Evolutionary conservation across 208 protist genomes (phyloP).

Genomic region (Trypanosoma rangeli): DNA sequence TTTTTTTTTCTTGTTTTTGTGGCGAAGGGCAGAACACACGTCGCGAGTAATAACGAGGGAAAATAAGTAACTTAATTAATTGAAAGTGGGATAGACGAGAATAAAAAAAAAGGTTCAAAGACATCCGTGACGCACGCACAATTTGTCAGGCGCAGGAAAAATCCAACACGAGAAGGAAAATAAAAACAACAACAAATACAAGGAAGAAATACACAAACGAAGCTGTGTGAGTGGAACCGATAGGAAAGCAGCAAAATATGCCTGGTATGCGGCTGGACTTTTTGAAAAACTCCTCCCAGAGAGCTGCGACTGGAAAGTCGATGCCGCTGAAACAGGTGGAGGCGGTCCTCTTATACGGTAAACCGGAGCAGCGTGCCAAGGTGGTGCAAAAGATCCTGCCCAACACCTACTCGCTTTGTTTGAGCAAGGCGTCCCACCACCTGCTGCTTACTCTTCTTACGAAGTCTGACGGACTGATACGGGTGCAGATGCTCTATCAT

Average conservation of each 20-base stretch:
- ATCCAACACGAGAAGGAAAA: not conserved
- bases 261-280: constrained; percentile 86
- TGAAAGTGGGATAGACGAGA: too few relatives aligned
- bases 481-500: constrained; percentile 82
- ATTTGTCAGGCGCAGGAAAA: not conserved
- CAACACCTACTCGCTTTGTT: constrained; percentile 63
- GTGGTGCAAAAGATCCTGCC: constrained; percentile 81
- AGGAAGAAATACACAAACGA: constrained; percentile 19
- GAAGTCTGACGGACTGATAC: constrained; percentile 71
- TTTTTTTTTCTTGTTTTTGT: constrained; percentile 1
- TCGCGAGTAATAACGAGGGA: not conserved
- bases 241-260: constrained; percentile 20
- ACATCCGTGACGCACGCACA: not conserved
- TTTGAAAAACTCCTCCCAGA: constrained; percentile 85
- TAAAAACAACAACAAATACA: not conserved
- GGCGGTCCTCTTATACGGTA: constrained; percentile 84
- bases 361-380: constrained; percentile 76
- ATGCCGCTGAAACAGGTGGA: constrained; percentile 88
- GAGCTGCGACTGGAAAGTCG: constrained; percentile 72
- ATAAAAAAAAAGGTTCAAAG: not conserved
- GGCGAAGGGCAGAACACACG: not conserved
- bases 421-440: constrained; percentile 80
- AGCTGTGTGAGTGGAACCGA: not conserved
- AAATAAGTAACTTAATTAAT: too few relatives aligned
- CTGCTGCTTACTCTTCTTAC: constrained; percentile 73